phyloP scores from a whole-genome alignment of 768 basidiomycete species.

The Clitopilus hobsonii region DNA sequence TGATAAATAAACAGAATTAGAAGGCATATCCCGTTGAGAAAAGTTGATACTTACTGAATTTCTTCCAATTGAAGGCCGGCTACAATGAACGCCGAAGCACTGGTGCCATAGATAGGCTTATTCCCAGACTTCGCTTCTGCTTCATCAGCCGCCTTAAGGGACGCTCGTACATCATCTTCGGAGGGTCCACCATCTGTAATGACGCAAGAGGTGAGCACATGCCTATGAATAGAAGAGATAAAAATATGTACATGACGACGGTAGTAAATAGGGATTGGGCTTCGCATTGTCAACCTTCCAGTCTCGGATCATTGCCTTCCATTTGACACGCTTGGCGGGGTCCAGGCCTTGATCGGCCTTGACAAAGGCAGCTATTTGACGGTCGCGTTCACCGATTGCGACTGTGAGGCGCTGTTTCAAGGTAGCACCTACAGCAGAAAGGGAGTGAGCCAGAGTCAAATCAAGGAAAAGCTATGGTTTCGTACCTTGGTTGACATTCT shows the following conservation, averaged over 20 bases:
- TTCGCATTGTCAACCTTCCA: conserved; percentile 9
- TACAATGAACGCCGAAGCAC: not conserved
- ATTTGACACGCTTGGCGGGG: not conserved
- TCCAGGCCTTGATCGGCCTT: conserved; percentile 4
- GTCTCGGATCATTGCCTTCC: conserved; percentile 8
- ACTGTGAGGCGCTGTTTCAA: conserved; percentile 8
- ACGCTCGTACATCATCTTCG: not conserved
- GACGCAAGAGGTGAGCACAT: not conserved
- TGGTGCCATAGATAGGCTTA: not conserved
- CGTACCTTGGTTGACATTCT: conserved; percentile 18
- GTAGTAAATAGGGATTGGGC: conserved; percentile 6
- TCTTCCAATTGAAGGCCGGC: not conserved
- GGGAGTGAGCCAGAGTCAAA: not conserved
- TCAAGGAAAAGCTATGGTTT: not conserved
- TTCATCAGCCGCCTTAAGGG: not conserved
- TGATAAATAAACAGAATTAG: not conserved
- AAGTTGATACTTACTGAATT: not conserved
- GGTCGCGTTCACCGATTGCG: conserved; percentile 5
- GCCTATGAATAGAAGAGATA: not conserved
- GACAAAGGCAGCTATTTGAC: conserved; percentile 4
- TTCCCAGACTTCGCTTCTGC: not conserved
- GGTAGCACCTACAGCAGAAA: conserved; percentile 1
- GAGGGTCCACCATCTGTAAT: not conserved
- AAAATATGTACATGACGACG: not conserved
- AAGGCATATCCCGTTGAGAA: not conserved